Base-by-base conservation (phyloP, 2,329 filamentous ascomycete genomes). In the Pseudocercospora musae region DNA sequence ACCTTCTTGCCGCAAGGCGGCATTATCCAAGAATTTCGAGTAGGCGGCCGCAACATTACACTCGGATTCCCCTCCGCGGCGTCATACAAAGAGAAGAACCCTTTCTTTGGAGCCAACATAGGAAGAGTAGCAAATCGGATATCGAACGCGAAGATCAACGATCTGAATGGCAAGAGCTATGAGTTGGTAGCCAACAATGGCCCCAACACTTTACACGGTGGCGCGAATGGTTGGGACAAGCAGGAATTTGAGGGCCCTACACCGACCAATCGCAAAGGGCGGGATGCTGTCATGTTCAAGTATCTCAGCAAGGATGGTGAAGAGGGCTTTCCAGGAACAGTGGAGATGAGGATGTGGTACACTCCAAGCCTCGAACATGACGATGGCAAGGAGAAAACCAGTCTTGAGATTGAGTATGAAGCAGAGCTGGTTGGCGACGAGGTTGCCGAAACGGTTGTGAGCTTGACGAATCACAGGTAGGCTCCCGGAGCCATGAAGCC, bases 381-480 rank as follows among this genome's bases (percentile, higher is more conserved):
- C 11, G 74, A 74, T 4, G 86, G 85, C 18, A 85, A 84, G 64
- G 83, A 88, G 65, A 87, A 88, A 66, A 87, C 85, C 1, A 85
- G 95, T 20, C 78, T 98, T 61, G 88, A 88, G 60, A 90, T 96
- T 55, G 95, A 98, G 76, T 98, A 96, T 75, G 90, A 96, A 81
- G 92, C 90, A 20, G 87, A 91, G 76, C 82, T 98, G 52, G 83
- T 92, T 2, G 73, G 85, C 2, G 88, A 86, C 63, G 83, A 89
- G 55, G 89, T 88, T 11, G 87, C 93, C n/a, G 94, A 97, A 82
- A 98, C 94, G 0, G 88, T 88, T 46, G 85, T 98, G 75, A 96
- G 93, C 78, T 85, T 98, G 79, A 98, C 95, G 55, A 99, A 98
- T 80, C 94, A 99, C 81, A 96, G 91, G 89, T 92, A 59, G 46